These are phyloP conservation scores for Leishmania martiniquensis DNA, from an alignment of 208 protist species.

Conservation along the genomic window DNA sequence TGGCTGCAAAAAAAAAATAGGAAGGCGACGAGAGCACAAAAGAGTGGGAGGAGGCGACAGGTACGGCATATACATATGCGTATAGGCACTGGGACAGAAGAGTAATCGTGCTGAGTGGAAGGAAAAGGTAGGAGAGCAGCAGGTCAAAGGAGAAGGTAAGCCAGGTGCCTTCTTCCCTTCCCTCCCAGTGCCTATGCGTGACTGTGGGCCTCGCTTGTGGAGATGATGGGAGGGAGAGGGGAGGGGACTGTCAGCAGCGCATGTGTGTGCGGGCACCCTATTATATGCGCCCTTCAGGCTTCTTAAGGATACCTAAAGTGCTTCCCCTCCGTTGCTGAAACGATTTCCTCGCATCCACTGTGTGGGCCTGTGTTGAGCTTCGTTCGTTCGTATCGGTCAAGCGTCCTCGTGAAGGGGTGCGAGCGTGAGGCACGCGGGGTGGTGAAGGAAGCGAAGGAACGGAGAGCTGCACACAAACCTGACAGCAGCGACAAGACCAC, in stretches of 20 bases:
- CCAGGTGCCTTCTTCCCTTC: not conserved
- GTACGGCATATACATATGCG: too few species aligned
- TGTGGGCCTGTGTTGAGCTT: not conserved
- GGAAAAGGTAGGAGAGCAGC: too few species aligned
- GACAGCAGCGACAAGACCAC: not conserved
- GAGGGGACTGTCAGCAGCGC: not conserved
- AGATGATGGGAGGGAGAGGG: not conserved
- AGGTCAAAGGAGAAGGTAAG: too few species aligned
- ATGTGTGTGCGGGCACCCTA: not conserved
- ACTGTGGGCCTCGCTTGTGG: not conserved
- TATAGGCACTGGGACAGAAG: too few species aligned
- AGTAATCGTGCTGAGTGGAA: too few species aligned
- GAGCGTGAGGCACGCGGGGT: too few species aligned
- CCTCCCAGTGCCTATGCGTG: not conserved
- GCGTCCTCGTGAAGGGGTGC: not conserved
- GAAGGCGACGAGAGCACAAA: too few species aligned
- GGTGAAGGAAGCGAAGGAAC: too few species aligned
- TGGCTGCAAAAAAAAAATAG: too few species aligned
- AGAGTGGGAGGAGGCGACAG: too few species aligned
- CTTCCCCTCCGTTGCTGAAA: not conserved
- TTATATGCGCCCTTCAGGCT: not conserved
- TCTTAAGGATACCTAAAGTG: not conserved
- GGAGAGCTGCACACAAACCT: not conserved
- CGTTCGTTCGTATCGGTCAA: not conserved
- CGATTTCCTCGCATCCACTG: not conserved